Evolutionary conservation across 768 basidiomycete species (phyloP).

Genomic region (Pluteus cervinus): DNA sequence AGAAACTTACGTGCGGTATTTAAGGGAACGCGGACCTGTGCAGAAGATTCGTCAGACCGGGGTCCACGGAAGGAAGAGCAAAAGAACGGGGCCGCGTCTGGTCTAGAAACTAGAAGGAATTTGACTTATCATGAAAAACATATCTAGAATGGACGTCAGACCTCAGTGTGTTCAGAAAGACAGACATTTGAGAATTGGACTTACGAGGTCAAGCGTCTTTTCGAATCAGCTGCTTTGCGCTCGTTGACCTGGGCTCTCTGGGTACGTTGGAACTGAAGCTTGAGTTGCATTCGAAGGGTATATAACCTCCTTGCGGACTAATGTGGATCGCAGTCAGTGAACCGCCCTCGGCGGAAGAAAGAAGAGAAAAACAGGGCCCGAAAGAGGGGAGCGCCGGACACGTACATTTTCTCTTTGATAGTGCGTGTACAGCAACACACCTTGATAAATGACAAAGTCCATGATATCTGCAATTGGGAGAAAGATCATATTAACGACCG

Average conservation of each 20-base stretch:
- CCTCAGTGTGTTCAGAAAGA: conserved; percentile 5
- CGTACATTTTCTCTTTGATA: conserved; percentile 58
- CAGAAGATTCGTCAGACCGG: conserved; percentile 10
- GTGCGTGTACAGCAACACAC: conserved; percentile 74
- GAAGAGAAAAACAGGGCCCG: background rate
- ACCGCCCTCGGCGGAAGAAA: conserved; percentile 3
- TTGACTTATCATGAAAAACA: conserved; percentile 71
- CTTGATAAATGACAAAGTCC: no score
- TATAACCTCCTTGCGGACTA: conserved; percentile 67
- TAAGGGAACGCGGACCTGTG: conserved; percentile 73
- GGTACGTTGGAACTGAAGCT: conserved; percentile 63
- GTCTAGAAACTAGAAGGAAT: conserved; percentile 1
- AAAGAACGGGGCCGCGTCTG: conserved; percentile 4
- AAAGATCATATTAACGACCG: conserved; percentile 1
- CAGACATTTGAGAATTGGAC: no score
- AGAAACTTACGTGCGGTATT: conserved; percentile 58
- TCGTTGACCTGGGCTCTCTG: conserved; percentile 75
- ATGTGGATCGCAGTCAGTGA: no score
- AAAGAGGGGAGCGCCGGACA: background rate
- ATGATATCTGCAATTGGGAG: conserved; percentile 49
- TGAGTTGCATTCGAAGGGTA: conserved; percentile 67
- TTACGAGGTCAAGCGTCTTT: conserved; percentile 73
- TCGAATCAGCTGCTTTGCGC: conserved; percentile 70
- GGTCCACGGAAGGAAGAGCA: conserved; percentile 1
- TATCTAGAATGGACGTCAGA: conserved; percentile 34